Percentiles rank a stretch among this genome's conserved stretches.
Conservation (phyloP, 371 early-diverging fungal species). For the Mortierella sp. region DNA sequence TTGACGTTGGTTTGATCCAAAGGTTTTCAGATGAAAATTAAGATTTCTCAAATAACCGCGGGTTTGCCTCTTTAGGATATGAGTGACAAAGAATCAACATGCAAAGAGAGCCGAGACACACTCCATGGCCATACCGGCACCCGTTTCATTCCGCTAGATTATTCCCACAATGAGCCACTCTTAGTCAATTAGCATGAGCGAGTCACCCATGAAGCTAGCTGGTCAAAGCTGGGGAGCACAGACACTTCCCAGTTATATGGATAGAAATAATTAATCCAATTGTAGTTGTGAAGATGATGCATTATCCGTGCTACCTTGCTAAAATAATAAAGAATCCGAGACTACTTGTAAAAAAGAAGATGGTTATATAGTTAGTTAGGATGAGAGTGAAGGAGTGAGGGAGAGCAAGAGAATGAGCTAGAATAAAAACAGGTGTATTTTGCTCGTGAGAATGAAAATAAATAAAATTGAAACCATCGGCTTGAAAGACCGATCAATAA, state of each 20-base stretch:
- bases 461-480: too few species aligned
- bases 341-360: background rate
- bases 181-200: background rate
- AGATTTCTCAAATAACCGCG: constrained; percentile 9
- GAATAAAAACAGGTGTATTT: background rate
- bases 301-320: background rate
- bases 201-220: too few species aligned
- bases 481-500: too few species aligned
- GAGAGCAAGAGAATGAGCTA: background rate
- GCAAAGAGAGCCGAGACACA: constrained; percentile 5
- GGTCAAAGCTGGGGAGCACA: background rate
- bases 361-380: too few species aligned
- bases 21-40: constrained; percentile 1
- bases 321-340: background rate
- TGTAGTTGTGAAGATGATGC: background rate
- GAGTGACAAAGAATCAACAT: background rate
- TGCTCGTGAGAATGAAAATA: too few species aligned
- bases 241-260: background rate
- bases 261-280: too few species aligned
- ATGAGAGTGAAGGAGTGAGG: background rate
- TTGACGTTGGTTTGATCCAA: constrained; percentile 2
- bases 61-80: constrained; percentile 37
- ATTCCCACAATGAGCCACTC: background rate
- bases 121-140: background rate
- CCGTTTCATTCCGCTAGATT: background rate